Evolutionary conservation across 2,329 filamentous ascomycete species (phyloP).

Genomic region (Aspergillus sp.): DNA sequence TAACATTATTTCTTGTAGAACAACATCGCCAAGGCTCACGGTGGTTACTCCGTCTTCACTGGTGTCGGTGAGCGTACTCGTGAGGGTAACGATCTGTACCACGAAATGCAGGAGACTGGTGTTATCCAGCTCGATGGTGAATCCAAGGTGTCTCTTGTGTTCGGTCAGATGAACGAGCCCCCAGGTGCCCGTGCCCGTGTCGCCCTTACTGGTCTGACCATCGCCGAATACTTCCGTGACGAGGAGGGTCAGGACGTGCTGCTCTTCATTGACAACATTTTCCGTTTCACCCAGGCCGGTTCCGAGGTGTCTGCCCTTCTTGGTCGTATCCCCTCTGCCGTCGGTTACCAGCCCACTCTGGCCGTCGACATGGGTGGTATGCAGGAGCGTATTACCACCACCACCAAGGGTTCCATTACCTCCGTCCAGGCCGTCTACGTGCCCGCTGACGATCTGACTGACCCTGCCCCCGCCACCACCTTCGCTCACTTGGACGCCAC

Average conservation of each 20-base stretch:
- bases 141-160: constrained; percentile 98
- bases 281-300: constrained; percentile 99
- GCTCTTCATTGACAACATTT: constrained; percentile 99
- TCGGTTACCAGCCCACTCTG: constrained; percentile 99
- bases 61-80: constrained; percentile 99
- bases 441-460: constrained; percentile 99
- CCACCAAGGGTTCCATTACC: constrained; percentile 98
- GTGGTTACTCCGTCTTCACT: constrained; percentile 99
- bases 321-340: constrained; percentile 99
- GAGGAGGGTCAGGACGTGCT: constrained; percentile 90
- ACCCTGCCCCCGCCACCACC: constrained; percentile 98
- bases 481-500: constrained; percentile 99
- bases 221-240: constrained; percentile 75
- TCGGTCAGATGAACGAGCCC: constrained; percentile 99
- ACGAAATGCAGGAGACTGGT: constrained; percentile 99
- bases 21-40: constrained; percentile 99
- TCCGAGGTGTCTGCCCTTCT: constrained; percentile 99
- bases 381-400: constrained; percentile 99
- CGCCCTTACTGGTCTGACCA: constrained; percentile 79
- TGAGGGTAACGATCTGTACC: constrained; percentile 99
- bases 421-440: constrained; percentile 99
- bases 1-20: constrained; percentile 55
- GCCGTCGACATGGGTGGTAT: constrained; percentile 98
- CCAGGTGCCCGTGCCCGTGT: constrained; percentile 99
- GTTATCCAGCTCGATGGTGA: constrained; percentile 99